Percentiles rank a stretch among this genome's conserved stretches.
These are phyloP conservation scores for Neurospora tetrasperma DNA, from an alignment of 495 filamentous ascomycete genomes.

Conservation along the genomic window DNA sequence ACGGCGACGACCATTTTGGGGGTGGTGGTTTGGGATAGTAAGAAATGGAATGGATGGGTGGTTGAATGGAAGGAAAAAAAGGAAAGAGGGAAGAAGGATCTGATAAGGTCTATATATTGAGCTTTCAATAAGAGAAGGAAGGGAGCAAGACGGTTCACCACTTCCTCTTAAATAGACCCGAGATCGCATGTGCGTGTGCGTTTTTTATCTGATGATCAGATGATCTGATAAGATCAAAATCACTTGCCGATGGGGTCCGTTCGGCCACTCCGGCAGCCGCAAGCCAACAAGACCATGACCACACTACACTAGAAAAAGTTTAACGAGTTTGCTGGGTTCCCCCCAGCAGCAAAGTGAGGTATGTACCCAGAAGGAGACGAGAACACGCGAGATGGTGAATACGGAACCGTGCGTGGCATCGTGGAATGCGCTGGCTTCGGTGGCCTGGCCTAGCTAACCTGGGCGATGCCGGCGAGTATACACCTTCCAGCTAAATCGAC, in stretches of 20 bases:
- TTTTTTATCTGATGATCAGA: background rate
- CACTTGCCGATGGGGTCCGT: background rate
- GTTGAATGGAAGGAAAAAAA: background rate
- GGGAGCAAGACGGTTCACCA: background rate
- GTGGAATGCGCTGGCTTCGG: background rate
- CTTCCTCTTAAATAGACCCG: background rate
- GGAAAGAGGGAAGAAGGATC: no score
- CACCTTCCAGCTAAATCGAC: no score
- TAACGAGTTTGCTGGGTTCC: background rate
- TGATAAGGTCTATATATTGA: no score
- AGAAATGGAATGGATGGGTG: background rate
- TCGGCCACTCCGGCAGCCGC: background rate
- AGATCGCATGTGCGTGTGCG: background rate
- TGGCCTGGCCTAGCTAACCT: background rate
- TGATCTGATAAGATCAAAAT: background rate
- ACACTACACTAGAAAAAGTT: background rate
- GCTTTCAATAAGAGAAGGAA: background rate
- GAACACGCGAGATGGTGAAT: background rate
- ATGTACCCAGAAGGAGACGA: background rate
- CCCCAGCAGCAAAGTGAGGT: background rate
- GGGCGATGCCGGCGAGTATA: background rate
- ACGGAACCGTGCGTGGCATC: background rate
- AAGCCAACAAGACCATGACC: background rate
- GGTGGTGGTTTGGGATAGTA: background rate
- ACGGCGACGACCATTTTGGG: constrained; percentile 21